A percentile compares a stretch with the other conserved stretches of the same genome.
Evolutionary conservation across 1,284 basidiomycete genomes (phyloP).

Genomic region (Tilletia horrida): DNA sequence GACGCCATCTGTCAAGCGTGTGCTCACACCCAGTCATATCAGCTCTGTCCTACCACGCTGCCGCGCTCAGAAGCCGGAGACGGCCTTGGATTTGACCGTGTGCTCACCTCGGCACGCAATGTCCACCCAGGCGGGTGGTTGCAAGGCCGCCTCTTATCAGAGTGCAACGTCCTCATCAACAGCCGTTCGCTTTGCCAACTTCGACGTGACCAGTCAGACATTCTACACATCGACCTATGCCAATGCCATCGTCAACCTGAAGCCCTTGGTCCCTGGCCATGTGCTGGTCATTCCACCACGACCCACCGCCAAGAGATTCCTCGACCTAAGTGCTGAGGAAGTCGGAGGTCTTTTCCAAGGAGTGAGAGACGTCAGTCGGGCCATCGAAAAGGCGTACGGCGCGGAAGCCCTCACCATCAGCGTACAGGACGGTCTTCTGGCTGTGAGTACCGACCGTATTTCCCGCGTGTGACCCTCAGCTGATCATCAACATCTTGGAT

Average conservation of each 20-base stretch:
- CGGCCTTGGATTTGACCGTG: too few relatives aligned
- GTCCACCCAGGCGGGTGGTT: too few relatives aligned
- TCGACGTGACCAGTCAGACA: conserved; percentile 32
- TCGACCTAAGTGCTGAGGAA: conserved; percentile 32
- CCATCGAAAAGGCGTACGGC: conserved; percentile 38
- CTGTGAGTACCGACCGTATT: conserved; percentile 24
- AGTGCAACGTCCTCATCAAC: too few relatives aligned
- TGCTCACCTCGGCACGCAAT: too few relatives aligned
- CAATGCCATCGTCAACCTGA: conserved; percentile 49
- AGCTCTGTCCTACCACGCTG: too few relatives aligned
- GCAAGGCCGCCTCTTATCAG: too few relatives aligned
- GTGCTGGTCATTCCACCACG: conserved; percentile 46
- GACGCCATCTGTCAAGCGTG: too few relatives aligned
- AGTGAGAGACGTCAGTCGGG: conserved; percentile 40
- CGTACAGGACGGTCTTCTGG: conserved; percentile 47
- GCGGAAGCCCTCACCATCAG: conserved; percentile 46
- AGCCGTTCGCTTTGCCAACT: conserved; percentile 28
- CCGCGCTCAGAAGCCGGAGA: too few relatives aligned
- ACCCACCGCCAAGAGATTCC: conserved; percentile 34
- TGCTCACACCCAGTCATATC: too few relatives aligned
- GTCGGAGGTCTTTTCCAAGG: conserved; percentile 38
- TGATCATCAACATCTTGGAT: too few relatives aligned
- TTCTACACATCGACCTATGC: conserved; percentile 15
- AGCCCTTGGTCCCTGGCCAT: conserved; percentile 52
- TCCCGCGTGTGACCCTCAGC: background rate